Conservation (phyloP, 805 yeast genomes). For the Brettanomyces custersianus region DNA sequence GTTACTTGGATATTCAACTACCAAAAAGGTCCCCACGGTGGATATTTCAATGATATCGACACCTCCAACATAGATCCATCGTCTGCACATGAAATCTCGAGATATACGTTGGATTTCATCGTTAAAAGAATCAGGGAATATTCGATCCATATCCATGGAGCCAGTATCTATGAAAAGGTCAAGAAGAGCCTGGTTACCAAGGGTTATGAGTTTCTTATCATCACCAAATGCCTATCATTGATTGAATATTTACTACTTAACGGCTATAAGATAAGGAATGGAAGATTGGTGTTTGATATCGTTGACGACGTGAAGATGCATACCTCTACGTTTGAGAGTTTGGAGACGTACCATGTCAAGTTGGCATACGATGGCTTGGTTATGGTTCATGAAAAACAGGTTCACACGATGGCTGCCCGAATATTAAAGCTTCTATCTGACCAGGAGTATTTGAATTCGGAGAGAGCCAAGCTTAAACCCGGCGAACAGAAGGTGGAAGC, state of each 20-base stretch:
- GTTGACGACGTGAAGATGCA: conserved; percentile 10
- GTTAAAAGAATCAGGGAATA: conserved; percentile 13
- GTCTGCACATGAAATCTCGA: conserved; percentile 13
- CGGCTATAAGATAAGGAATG: conserved; percentile 13
- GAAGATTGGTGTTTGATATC: conserved; percentile 15
- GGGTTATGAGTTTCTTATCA: conserved; percentile 21
- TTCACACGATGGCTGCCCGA: conserved; percentile 10
- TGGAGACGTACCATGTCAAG: conserved; percentile 10
- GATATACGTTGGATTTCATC: conserved; percentile 13
- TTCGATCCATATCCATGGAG: background rate
- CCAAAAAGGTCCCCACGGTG: background rate
- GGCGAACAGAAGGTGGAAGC: conserved; percentile 1
- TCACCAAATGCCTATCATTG: conserved; percentile 19
- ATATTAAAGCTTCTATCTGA: conserved; percentile 11
- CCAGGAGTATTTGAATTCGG: conserved; percentile 6
- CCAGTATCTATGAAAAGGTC: conserved; percentile 10
- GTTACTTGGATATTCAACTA: conserved; percentile 16
- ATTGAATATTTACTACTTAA: conserved; percentile 20
- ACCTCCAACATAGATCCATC: conserved; percentile 1
- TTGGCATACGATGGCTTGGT: conserved; percentile 16
- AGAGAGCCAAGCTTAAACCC: conserved; percentile 14
- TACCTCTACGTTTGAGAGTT: conserved; percentile 7
- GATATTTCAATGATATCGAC: conserved; percentile 1
- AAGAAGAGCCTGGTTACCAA: conserved; percentile 19
- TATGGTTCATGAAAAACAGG: conserved; percentile 16